These are phyloP conservation scores for Candida sithepensis DNA, from an alignment of 805 yeast genomes.

Conservation along the genomic window DNA sequence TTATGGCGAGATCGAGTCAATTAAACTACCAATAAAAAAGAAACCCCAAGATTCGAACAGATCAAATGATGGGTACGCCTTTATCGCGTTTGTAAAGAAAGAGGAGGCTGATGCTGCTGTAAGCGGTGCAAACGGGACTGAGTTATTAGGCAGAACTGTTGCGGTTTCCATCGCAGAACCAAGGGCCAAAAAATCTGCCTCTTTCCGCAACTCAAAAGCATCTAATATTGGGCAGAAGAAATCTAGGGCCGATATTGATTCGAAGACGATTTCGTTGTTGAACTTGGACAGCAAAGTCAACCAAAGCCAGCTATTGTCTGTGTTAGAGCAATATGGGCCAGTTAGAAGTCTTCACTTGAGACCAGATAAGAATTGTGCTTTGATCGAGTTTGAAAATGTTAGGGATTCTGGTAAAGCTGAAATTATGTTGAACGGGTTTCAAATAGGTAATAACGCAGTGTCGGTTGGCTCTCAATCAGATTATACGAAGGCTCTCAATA, in stretches of 20 bases:
- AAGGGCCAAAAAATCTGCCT: conserved; percentile 5
- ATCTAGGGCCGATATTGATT: conserved; percentile 2
- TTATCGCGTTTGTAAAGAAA: conserved; percentile 43
- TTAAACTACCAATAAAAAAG: conserved; percentile 43
- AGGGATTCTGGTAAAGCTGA: conserved; percentile 50
- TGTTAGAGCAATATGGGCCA: conserved; percentile 33
- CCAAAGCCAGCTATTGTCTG: conserved; percentile 30
- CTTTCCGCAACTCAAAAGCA: background rate
- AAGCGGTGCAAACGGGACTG: conserved; percentile 33
- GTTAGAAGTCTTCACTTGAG: conserved; percentile 42
- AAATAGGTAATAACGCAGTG: conserved; percentile 31
- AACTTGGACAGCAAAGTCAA: conserved; percentile 37
- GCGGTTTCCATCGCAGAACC: conserved; percentile 45
- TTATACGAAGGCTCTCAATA: conserved; percentile 14
- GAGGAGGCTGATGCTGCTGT: conserved; percentile 48
- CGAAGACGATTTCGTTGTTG: conserved; percentile 22
- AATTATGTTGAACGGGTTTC: conserved; percentile 38
- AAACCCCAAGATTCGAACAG: conserved; percentile 30
- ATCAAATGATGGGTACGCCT: conserved; percentile 63
- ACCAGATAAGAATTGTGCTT: conserved; percentile 44
- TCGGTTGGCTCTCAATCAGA: conserved; percentile 34
- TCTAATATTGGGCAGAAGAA: background rate
- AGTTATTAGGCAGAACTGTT: conserved; percentile 45
- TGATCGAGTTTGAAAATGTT: conserved; percentile 42
- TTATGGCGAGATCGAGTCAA: conserved; percentile 51